Percentiles rank a stretch among this genome's conserved stretches.
These are phyloP conservation scores for Cairneyella variabilis DNA, from an alignment of 495 filamentous ascomycete species.

Conservation along the genomic window DNA sequence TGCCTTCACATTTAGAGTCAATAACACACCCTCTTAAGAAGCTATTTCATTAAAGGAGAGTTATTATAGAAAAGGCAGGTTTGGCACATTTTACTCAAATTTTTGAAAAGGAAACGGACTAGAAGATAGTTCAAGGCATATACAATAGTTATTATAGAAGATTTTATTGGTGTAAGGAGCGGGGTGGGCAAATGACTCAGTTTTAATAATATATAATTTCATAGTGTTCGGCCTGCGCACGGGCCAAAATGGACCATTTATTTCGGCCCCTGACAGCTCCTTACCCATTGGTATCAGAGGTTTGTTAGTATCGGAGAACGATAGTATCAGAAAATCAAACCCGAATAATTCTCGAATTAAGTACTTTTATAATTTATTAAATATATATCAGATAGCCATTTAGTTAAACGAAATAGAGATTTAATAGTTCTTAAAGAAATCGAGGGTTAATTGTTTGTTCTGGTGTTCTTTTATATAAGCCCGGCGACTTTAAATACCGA, in stretches of 20 bases:
- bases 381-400: too few relatives aligned
- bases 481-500: too few relatives aligned
- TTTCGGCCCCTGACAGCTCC: neutral
- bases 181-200: neutral
- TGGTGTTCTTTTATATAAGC: too few relatives aligned
- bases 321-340: too few relatives aligned
- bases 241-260: neutral
- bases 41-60: neutral
- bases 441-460: too few relatives aligned
- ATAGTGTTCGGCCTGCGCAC: neutral
- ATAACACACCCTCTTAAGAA: neutral
- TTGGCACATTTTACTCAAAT: neutral
- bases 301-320: too few relatives aligned
- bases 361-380: too few relatives aligned
- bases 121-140: neutral
- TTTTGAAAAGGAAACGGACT: conserved; percentile 5
- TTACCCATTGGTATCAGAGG: too few relatives aligned
- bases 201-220: neutral
- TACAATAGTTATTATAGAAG: conserved; percentile 9
- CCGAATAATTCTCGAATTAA: too few relatives aligned
- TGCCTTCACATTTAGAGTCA: conserved; percentile 7
- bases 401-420: too few relatives aligned
- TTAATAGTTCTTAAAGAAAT: too few relatives aligned
- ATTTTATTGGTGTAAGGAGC: neutral
- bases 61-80: neutral